Percentiles rank a stretch among this genome's conserved stretches.
Evolutionary conservation across 495 filamentous ascomycete species (phyloP).

Genomic region (Cercophora sp.): DNA sequence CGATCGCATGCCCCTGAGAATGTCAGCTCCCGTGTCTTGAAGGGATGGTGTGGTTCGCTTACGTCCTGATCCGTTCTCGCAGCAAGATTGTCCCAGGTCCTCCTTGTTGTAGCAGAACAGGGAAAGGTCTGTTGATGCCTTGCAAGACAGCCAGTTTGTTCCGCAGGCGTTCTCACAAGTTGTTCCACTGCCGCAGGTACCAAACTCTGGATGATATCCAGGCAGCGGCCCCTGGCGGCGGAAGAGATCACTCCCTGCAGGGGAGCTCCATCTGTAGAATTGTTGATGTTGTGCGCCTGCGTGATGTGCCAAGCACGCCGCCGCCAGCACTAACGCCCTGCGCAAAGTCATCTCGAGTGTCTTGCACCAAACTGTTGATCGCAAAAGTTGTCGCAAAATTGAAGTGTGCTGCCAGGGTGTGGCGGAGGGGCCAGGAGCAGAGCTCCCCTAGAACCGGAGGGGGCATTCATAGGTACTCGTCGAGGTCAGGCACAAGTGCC

Average conservation of each 20-base stretch:
- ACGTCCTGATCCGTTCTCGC: slow-evolving; percentile 29
- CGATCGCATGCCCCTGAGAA: slow-evolving; percentile 23
- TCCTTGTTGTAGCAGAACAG: slow-evolving; percentile 32
- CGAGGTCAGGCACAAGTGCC: not conserved
- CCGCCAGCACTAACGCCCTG: not conserved
- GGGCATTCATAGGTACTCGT: not conserved
- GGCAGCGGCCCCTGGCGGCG: slow-evolving; percentile 23
- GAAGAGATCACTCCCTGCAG: not conserved
- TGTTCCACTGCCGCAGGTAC: slow-evolving; percentile 23
- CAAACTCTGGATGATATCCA: slow-evolving; percentile 31
- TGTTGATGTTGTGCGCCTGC: slow-evolving; percentile 5
- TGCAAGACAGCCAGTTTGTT: slow-evolving; percentile 23
- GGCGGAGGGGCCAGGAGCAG: not conserved
- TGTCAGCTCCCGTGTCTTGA: not conserved
- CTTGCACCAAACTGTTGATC: not conserved
- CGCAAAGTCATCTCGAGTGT: not conserved
- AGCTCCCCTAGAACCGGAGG: not conserved
- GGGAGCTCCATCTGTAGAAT: slow-evolving; percentile 19
- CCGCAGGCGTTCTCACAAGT: slow-evolving; percentile 30
- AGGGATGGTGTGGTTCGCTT: not conserved
- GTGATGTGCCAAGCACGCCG: not conserved
- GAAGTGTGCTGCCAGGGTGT: not conserved
- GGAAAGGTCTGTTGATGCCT: slow-evolving; percentile 25
- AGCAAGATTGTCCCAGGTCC: slow-evolving; percentile 27
- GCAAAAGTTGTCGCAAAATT: not conserved